Evolutionary conservation across 2,329 filamentous ascomycete genomes (phyloP).

Genomic region (Fusarium algeriense): DNA sequence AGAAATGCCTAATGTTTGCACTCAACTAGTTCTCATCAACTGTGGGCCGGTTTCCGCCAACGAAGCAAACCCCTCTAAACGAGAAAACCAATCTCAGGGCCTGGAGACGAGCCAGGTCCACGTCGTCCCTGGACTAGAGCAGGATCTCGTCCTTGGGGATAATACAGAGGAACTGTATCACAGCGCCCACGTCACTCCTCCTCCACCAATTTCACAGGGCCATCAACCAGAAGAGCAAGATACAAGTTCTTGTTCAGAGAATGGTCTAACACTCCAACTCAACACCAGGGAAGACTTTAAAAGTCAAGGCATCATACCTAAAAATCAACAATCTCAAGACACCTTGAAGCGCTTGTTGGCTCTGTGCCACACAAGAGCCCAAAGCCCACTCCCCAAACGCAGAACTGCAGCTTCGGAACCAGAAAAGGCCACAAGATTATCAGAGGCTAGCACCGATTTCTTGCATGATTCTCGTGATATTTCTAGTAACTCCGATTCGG

Average conservation of each 20-base stretch:
- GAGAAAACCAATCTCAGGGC: neutral
- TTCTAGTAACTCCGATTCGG: neutral
- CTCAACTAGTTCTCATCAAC: constrained; percentile 9
- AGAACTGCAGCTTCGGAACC: neutral
- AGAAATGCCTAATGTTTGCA: constrained; percentile 23
- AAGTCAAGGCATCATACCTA: constrained; percentile 3
- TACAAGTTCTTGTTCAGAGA: neutral
- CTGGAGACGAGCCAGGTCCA: constrained; percentile 19
- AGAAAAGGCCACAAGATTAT: neutral
- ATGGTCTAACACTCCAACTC: neutral
- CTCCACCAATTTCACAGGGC: neutral
- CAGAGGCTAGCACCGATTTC: neutral
- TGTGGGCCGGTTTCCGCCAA: neutral
- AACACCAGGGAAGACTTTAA: neutral
- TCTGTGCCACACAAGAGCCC: neutral
- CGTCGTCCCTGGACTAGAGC: constrained; percentile 12
- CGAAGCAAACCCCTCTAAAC: neutral
- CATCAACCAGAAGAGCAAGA: neutral
- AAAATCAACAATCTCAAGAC: constrained; percentile 16
- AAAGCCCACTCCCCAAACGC: too few species aligned
- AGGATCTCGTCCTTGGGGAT: constrained; percentile 23
- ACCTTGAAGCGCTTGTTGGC: neutral
- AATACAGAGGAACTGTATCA: constrained; percentile 1
- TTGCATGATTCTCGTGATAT: neutral
- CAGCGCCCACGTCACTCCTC: constrained; percentile 7